Evolutionary conservation across 208 protist genomes (phyloP).

Genomic region (Trypanosoma caninum): DNA sequence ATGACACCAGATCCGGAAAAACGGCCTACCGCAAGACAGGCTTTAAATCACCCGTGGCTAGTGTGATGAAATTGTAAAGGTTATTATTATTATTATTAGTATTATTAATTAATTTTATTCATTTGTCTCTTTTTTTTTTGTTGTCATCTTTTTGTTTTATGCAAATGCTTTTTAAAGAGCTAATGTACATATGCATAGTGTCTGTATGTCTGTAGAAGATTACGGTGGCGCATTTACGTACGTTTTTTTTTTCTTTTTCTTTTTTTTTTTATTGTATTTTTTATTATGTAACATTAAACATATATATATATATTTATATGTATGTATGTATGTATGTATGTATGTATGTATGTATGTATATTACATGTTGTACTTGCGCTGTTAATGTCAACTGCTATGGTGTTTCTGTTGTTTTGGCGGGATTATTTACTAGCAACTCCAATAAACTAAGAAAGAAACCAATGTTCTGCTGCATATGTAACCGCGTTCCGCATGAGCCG

Average conservation of each 20-base stretch:
- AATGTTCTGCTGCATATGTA: constrained; percentile 84
- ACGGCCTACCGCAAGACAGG: constrained; percentile 55
- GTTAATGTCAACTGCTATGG: background rate
- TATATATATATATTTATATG: background rate
- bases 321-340: background rate
- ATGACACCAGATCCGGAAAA: constrained; percentile 56
- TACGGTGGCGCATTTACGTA: too few relatives aligned
- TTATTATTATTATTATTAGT: constrained; percentile 3
- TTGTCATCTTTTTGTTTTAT: too few relatives aligned
- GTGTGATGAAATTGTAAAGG: too few relatives aligned
- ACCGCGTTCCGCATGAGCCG: constrained; percentile 89
- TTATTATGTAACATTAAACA: background rate
- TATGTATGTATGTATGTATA: background rate
- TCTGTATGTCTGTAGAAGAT: too few relatives aligned
- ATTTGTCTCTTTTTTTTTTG: too few relatives aligned
- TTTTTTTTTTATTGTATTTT: constrained; percentile 7
- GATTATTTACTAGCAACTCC: background rate
- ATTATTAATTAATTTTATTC: background rate
- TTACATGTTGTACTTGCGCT: background rate
- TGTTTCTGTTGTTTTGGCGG: background rate
- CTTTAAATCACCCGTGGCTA: constrained; percentile 68
- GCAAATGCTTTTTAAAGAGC: too few relatives aligned
- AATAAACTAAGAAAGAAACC: background rate
- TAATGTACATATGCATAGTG: too few relatives aligned
- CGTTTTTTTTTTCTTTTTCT: constrained; percentile 20